Base-by-base conservation (phyloP, 2,329 filamentous ascomycete genomes). In the Aspergillus brasiliensis region DNA sequence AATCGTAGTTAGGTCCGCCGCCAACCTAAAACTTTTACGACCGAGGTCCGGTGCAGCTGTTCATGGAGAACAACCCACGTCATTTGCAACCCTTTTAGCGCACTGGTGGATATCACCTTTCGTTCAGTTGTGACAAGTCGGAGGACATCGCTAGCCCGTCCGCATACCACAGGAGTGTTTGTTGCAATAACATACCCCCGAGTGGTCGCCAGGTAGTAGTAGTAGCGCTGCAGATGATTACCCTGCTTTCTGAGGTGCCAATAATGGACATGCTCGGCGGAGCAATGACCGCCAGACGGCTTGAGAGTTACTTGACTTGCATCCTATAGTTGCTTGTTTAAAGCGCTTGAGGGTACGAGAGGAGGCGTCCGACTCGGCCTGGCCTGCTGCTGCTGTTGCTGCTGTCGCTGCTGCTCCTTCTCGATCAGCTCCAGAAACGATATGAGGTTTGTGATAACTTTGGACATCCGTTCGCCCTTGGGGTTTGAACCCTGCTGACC, bases 401-500 rank as follows among this genome's bases (percentile, higher is more conserved):
- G 46, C 46, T 48, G 44, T 15, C 17, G 23, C 23, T 28, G 15
- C n/a, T 28, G 3, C 46, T 49, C 7, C n/a, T 28, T 28, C 46
- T 19, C 21, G 40, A 31, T 37, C 34, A 46, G 40, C 49, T 58
- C 31, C 23, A 38, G 15, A 27, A 44, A 46, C 15, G 7, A 31
- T 17, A 28, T 31, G 37, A 23, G n/a, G n/a, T 44, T 55, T 17
- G 51, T 17, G 51, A 40, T 44, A 44, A 52, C 56, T 58, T 54
- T 48, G 37, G 51, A 55, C 54, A 47, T 58, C 52, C 49, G 47
- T 57, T 46, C 44, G 47, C 52, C 53, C 57, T 51, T 34, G 31
- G 25, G 53, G 44, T 40, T 56, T 46, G 61, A 56, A 64, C 55
- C 60, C 61, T 61, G 63, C 42, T 63, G 60, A 63, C 63, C 62